These are phyloP conservation scores for Wallacemonas sp. DNA, from an alignment of 208 protist genomes.

Conservation along the genomic window DNA sequence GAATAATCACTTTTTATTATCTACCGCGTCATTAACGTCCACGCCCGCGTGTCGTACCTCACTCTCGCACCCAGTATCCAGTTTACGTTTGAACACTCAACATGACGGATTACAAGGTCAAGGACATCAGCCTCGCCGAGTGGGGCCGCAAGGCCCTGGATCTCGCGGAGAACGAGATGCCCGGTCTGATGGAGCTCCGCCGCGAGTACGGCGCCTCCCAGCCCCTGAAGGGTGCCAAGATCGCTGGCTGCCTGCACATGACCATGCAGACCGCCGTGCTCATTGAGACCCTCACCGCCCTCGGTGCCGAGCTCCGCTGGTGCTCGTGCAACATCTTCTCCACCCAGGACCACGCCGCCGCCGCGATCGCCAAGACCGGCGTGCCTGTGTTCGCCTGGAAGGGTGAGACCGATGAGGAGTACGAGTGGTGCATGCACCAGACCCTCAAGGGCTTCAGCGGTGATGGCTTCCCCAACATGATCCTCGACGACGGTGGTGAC, in stretches of 20 bases:
- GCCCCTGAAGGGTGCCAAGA: slow-evolving; percentile 96
- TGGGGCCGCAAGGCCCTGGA: slow-evolving; percentile 98
- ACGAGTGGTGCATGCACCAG: slow-evolving; percentile 98
- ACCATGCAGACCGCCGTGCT: slow-evolving; percentile 99
- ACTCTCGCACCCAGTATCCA: neutral
- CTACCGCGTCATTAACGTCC: neutral
- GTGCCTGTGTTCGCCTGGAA: slow-evolving; percentile 99
- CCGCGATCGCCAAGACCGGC: slow-evolving; percentile 88
- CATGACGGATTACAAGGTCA: slow-evolving; percentile 95
- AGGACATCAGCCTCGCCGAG: slow-evolving; percentile 96
- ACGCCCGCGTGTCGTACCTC: neutral
- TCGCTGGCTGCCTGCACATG: slow-evolving; percentile 99
- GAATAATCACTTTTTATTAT: slow-evolving; percentile 10
- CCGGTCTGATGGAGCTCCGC: slow-evolving; percentile 98
- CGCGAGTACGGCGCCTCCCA: slow-evolving; percentile 86
- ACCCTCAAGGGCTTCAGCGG: slow-evolving; percentile 89
- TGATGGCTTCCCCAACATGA: slow-evolving; percentile 94
- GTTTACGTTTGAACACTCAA: neutral
- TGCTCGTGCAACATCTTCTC: slow-evolving; percentile 99
- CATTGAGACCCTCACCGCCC: slow-evolving; percentile 98
- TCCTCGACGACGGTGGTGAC: slow-evolving; percentile 99
- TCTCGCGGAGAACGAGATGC: slow-evolving; percentile 99
- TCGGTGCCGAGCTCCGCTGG: slow-evolving; percentile 98
- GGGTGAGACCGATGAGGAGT: slow-evolving; percentile 99
- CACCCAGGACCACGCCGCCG: slow-evolving; percentile 94